These are phyloP conservation scores for Phaeosphaeria sp. DNA, from an alignment of 2,329 filamentous ascomycete genomes.

Conservation along the genomic window DNA sequence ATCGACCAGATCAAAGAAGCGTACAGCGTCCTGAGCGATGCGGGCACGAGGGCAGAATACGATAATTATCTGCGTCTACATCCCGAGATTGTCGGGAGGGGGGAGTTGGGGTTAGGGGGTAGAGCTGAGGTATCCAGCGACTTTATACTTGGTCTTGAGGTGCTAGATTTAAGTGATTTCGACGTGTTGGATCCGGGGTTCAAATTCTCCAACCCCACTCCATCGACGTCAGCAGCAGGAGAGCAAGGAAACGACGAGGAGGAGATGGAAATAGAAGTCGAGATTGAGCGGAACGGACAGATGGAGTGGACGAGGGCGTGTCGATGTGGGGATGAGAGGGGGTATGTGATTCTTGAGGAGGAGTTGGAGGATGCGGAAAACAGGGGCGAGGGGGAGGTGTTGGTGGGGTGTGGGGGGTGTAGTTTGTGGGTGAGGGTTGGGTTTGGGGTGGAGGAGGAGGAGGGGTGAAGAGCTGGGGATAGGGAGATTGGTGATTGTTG, in stretches of 20 bases:
- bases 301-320: conserved; percentile 61
- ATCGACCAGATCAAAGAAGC: conserved; percentile 67
- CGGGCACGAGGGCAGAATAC: conserved; percentile 52
- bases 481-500: no score
- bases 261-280: conserved; percentile 44
- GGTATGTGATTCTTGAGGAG: conserved; percentile 62
- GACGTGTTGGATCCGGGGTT: conserved; percentile 10
- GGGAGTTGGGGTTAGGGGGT: background rate
- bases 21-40: conserved; percentile 60
- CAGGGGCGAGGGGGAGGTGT: conserved; percentile 64
- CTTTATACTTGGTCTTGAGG: conserved; percentile 59
- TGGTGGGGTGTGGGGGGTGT: conserved; percentile 67
- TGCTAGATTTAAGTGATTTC: conserved; percentile 64
- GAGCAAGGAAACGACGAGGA: background rate
- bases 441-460: conserved; percentile 59
- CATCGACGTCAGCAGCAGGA: no score
- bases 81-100: background rate
- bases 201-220: background rate
- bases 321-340: conserved; percentile 64
- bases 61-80: conserved; percentile 10
- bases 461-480: no score
- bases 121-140: conserved; percentile 12
- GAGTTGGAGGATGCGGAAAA: conserved; percentile 61
- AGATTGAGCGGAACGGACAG: conserved; percentile 53
- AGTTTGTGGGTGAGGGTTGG: conserved; percentile 68